Percentiles rank a stretch among this genome's conserved stretches.
These are phyloP conservation scores for Oryza nivara DNA, from an alignment of 176 grass and related monocot genomes.

Conservation along the genomic window DNA sequence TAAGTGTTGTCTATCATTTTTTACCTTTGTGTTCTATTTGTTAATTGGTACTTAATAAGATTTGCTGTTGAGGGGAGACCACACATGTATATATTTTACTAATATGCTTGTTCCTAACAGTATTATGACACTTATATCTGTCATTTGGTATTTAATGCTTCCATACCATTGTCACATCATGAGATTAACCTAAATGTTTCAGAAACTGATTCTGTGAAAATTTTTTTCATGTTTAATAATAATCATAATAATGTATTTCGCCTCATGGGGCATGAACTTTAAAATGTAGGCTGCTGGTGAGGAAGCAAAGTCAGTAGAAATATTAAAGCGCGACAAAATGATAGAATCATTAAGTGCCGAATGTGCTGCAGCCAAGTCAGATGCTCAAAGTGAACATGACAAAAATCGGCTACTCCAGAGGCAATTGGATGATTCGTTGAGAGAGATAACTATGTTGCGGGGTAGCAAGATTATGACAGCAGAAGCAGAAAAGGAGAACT, in stretches of 20 bases:
- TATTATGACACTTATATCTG: not conserved
- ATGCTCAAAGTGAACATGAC: conserved; percentile 54
- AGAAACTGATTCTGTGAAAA: not conserved
- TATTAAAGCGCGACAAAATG: conserved; percentile 77
- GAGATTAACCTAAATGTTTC: not conserved
- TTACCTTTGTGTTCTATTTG: conserved; percentile 14
- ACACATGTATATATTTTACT: not conserved
- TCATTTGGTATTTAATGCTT: conserved; percentile 14
- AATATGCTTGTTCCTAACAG: conserved; percentile 23
- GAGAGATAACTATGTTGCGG: conserved; percentile 58
- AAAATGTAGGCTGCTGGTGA: conserved; percentile 66
- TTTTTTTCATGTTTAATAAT: not conserved
- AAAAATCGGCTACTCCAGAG: conserved; percentile 69
- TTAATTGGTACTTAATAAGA: not conserved
- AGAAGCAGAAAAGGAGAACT: conserved; percentile 76
- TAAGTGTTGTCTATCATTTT: conserved; percentile 39
- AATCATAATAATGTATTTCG: not conserved
- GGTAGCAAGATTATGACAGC: conserved; percentile 59
- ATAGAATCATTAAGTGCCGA: conserved; percentile 62
- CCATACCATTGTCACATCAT: not conserved
- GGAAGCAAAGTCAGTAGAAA: conserved; percentile 76
- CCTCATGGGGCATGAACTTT: conserved; percentile 29
- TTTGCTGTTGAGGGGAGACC: not conserved
- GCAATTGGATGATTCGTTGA: conserved; percentile 61
- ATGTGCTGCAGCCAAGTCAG: conserved; percentile 60